Base-by-base conservation (phyloP, 1,284 basidiomycete genomes). In the Moniliophthora roreri region DNA sequence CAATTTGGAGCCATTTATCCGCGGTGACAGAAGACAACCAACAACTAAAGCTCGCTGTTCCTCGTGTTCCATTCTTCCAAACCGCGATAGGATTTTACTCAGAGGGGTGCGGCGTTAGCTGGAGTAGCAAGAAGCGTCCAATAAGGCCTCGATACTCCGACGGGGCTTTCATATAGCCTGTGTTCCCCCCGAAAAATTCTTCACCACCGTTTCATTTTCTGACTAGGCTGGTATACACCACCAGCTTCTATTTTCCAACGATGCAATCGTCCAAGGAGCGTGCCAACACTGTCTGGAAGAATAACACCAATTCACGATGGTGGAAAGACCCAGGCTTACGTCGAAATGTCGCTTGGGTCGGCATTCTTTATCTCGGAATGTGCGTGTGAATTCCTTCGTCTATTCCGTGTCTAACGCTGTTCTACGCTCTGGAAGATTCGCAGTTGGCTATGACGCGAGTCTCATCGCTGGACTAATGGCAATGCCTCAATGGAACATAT, bases 311-410 rank as follows among this genome's bases (percentile, higher is more conserved):
- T 34, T 34, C 44, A 13, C 26, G 34, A 18, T 55, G 54, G 54
- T 55, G 54, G 54, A 50, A 47, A 47, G 54, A 55, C 44, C 50
- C 49, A 23, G 54, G 54, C 7, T 36, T 55, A 32, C 44, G 54
- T 5, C 11, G 23, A 16, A 55, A 55, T 20, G 54, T 55, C 16
- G 50, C 47, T 21, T 55, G 54, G 54, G 41, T 51, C 42, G 36
- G 37, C 1, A 34, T 55, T 23, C 39, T 55, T 5, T 55, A 55
- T 40, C 50, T 51, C 18, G 54, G 54, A 40, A 41, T 55, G 54
- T 55, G 38, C 37, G 54, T 48, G 34, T 21, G 20, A 28, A 16
- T 36, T 13, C 23, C 18, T 20, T n/a, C 11, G 11, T 10, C 11
- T 42, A 23, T 11, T 37, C 40, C 18, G 13, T 48, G 34, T 20